Evolutionary conservation across 2,329 filamentous ascomycete genomes (phyloP).

Genomic region (Talaromyces sp.): DNA sequence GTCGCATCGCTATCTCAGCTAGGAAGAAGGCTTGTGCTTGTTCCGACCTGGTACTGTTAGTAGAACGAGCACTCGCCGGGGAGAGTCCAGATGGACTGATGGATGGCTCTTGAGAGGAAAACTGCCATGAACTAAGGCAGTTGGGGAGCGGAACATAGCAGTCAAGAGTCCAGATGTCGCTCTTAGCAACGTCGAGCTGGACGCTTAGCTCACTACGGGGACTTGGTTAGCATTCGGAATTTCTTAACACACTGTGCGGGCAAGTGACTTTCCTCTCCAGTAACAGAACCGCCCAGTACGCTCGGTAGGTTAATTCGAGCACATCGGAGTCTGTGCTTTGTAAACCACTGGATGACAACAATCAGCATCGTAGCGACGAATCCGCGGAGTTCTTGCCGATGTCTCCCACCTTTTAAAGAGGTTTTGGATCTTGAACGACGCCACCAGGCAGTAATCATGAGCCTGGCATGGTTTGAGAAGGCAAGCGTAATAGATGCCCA

Average conservation of each 20-base stretch:
- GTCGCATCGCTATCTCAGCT: slow-evolving; percentile 29
- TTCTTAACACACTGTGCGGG: background rate
- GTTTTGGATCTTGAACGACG: slow-evolving; percentile 24
- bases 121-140: slow-evolving; percentile 19
- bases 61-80: background rate
- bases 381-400: background rate
- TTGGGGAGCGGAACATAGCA: slow-evolving; percentile 21
- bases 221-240: background rate
- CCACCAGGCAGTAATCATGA: slow-evolving; percentile 24
- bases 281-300: slow-evolving; percentile 21
- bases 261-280: slow-evolving; percentile 16
- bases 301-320: slow-evolving; percentile 15
- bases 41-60: slow-evolving; percentile 10
- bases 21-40: slow-evolving; percentile 22
- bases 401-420: slow-evolving; percentile 15
- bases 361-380: background rate
- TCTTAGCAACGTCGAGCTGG: slow-evolving; percentile 23
- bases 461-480: slow-evolving; percentile 23
- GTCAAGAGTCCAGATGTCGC: slow-evolving; percentile 23
- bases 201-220: slow-evolving; percentile 18
- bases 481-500: slow-evolving; percentile 23
- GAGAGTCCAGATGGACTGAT: background rate
- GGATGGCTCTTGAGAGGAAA: slow-evolving; percentile 9
- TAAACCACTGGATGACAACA: slow-evolving; percentile 3
- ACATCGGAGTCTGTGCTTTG: slow-evolving; percentile 6